Percentiles rank a stretch among this genome's conserved stretches.
These are phyloP conservation scores for Chaetoceros tenuissimus DNA, from an alignment of 108 stramenopile genomes.

Conservation along the genomic window DNA sequence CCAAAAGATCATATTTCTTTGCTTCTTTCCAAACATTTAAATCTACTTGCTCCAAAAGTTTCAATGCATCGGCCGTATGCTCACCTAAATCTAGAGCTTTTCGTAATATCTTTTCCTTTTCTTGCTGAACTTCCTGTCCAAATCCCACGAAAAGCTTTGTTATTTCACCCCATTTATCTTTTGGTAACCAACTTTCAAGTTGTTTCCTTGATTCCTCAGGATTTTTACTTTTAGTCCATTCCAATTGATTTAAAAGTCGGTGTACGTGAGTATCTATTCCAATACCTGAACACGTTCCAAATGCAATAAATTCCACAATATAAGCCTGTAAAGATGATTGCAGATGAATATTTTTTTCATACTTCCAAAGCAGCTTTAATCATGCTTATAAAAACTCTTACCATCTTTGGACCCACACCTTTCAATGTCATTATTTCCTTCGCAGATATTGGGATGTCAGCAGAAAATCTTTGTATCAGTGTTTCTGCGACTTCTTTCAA, in stretches of 20 bases:
- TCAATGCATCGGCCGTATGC: too few species aligned
- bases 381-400: too few species aligned
- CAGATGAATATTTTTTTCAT: too few species aligned
- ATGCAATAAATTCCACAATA: constrained; percentile 74
- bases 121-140: neutral
- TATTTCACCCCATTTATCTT: constrained; percentile 47
- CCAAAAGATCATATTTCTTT: too few species aligned
- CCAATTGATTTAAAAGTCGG: constrained; percentile 73
- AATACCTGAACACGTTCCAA: constrained; percentile 53
- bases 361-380: too few species aligned
- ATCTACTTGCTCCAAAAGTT: too few species aligned
- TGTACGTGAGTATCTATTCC: constrained; percentile 94
- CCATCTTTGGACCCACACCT: constrained; percentile 91
- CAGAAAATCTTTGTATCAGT: constrained; percentile 44
- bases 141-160: neutral
- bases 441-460: constrained; percentile 71
- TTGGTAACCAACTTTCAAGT: constrained; percentile 80
- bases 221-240: constrained; percentile 66
- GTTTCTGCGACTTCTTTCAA: constrained; percentile 61
- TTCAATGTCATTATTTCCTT: constrained; percentile 61
- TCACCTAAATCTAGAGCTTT: too few species aligned
- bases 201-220: constrained; percentile 81
- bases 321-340: too few species aligned
- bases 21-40: too few species aligned
- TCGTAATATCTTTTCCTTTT: neutral